Base-by-base conservation (phyloP, 371 early-diverging fungal genomes). In the Mucor saturninus region DNA sequence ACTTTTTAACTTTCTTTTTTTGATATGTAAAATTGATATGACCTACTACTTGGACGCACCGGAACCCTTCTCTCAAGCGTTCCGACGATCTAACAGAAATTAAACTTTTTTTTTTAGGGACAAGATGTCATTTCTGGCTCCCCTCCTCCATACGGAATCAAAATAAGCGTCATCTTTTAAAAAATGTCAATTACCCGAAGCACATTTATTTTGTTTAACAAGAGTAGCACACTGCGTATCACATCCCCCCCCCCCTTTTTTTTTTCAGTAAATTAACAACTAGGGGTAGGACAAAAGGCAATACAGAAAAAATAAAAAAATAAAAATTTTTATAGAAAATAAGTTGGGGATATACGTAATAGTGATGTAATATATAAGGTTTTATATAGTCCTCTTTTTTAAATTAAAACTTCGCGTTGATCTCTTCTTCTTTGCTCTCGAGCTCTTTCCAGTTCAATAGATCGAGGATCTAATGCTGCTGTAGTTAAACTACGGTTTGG, bases 401-500 rank as follows among this genome's bases (percentile, higher is more conserved):
- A 79, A 39, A 79, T 67, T 9, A 75, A 57, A 9, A 70, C 62
- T 65, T 79, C 79, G 6, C 66, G 48, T 45, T 79, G 79, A 3
- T 65, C 71, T 56, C 79, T 42, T 43, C 73, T 69, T 54, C 76
- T 58, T 67, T 74, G 74, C 61, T 79, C 74, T 26, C 79, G 69
- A 29, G 59, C 51, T 48, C 70, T 67, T 59, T 79, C 79, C 26
- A 72, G 21, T 39, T 71, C 71, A 14, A 79, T 59, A 0, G 67
- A 46, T 40, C 76, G 62, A 7, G 76, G 48, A 70, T 67, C 56
- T 32, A 53, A 28, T 21, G 53, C 26, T 38, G 59, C 45, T 32
- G 68, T 48, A 53, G 57, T 31, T 42, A 59, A 40, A 29, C 55
- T 64, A 29, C 79, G 74, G 11, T 63, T 59, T 14, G 79, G 76